phyloP scores from a whole-genome alignment of 2,329 filamentous ascomycete species.

The Didymella exigua region DNA sequence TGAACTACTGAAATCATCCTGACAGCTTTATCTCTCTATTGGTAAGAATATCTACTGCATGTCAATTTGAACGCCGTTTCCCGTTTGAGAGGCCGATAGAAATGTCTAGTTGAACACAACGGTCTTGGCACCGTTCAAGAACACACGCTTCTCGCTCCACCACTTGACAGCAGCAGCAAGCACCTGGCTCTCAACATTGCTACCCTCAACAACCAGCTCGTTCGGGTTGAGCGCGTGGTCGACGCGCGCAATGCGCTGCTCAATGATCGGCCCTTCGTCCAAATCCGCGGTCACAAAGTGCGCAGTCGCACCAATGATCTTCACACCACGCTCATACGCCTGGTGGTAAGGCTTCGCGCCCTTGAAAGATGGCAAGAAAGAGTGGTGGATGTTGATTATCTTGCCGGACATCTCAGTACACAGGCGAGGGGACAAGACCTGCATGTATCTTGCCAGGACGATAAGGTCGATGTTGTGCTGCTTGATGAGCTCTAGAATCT shows the following conservation, averaged over 20 bases:
- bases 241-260: slow-evolving; percentile 78
- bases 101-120: slow-evolving; percentile 68
- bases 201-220: slow-evolving; percentile 78
- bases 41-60: background rate
- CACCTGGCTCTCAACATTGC: slow-evolving; percentile 83
- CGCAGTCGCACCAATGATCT: slow-evolving; percentile 85
- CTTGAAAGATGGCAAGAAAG: slow-evolving; percentile 86
- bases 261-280: slow-evolving; percentile 86
- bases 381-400: slow-evolving; percentile 93
- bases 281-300: slow-evolving; percentile 86
- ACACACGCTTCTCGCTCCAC: slow-evolving; percentile 78
- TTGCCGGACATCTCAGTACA: slow-evolving; percentile 80
- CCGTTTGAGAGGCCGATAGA: background rate
- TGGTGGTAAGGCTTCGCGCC: slow-evolving; percentile 88
- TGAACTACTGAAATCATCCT: background rate
- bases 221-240: slow-evolving; percentile 78
- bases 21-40: background rate
- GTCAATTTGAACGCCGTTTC: background rate
- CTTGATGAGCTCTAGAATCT: slow-evolving; percentile 72
- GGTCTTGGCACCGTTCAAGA: slow-evolving; percentile 80
- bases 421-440: slow-evolving; percentile 75
- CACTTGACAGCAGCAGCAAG: slow-evolving; percentile 82
- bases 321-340: slow-evolving; percentile 83
- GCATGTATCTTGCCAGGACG: slow-evolving; percentile 86
- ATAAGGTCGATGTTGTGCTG: slow-evolving; percentile 76